These are phyloP conservation scores for Ramularia endophylla DNA, from an alignment of 2,329 filamentous ascomycete species.

Conservation along the genomic window DNA sequence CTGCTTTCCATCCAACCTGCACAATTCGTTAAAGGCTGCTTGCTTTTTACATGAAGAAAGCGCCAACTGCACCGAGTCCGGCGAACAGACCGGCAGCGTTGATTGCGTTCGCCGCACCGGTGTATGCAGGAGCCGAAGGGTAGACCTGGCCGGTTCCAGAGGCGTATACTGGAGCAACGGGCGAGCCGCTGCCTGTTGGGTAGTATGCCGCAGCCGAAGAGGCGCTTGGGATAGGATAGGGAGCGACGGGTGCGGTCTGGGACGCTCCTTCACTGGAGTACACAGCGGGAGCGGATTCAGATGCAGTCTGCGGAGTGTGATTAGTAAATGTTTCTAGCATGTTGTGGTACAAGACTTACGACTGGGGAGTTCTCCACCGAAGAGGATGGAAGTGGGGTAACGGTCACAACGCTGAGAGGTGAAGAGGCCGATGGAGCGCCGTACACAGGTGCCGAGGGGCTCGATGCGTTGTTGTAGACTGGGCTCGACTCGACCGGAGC, in stretches of 20 bases:
- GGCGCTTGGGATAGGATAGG: neutral
- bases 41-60: slow-evolving; percentile 1
- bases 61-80: neutral
- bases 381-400: no score
- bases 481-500: neutral
- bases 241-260: neutral
- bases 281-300: neutral
- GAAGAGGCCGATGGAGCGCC: no score
- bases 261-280: neutral
- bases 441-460: no score
- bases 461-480: neutral
- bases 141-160: neutral
- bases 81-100: neutral
- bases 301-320: neutral
- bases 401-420: no score
- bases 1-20: no score
- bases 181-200: neutral
- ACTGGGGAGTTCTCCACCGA: neutral
- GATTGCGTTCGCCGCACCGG: neutral
- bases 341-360: neutral
- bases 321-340: neutral
- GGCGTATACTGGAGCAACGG: neutral
- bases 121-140: neutral
- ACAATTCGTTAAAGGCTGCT: no score
- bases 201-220: neutral